These are phyloP conservation scores for Penicillium sp. DNA, from an alignment of 2,329 filamentous ascomycete genomes.

Conservation along the genomic window DNA sequence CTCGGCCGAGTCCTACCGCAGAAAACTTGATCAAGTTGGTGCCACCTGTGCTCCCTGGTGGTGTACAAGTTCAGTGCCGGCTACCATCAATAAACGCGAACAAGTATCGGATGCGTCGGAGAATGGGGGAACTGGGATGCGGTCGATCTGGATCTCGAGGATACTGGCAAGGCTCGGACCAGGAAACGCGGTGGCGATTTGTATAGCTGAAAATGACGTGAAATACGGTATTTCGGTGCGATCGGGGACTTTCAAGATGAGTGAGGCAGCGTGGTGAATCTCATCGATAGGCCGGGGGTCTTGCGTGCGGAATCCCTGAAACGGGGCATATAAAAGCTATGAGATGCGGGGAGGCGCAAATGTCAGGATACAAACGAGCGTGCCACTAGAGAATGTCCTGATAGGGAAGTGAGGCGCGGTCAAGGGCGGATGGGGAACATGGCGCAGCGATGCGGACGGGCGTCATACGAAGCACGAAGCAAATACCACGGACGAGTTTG, in stretches of 20 bases:
- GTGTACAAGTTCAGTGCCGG: constrained; percentile 3
- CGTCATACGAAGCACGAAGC: constrained; percentile 2
- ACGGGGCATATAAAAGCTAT: constrained; percentile 3
- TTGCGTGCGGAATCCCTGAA: constrained; percentile 1
- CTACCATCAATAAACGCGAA: constrained; percentile 25
- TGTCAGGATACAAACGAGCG: neutral
- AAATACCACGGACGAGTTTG: constrained; percentile 8
- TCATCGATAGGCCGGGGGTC: constrained; percentile 8
- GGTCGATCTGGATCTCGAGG: constrained; percentile 7
- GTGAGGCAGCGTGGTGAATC: neutral
- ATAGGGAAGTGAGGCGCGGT: neutral
- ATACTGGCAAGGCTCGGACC: constrained; percentile 13
- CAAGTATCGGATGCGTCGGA: constrained; percentile 4
- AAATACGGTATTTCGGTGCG: neutral
- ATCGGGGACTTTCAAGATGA: neutral
- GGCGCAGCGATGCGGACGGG: constrained; percentile 1
- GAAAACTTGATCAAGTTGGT: constrained; percentile 23
- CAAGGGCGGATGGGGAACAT: constrained; percentile 4
- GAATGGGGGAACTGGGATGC: constrained; percentile 7
- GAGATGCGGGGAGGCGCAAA: constrained; percentile 1
- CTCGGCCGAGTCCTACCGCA: constrained; percentile 18
- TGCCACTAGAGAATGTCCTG: neutral
- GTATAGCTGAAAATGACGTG: neutral
- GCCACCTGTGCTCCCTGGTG: constrained; percentile 17
- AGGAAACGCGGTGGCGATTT: constrained; percentile 1